Evolutionary conservation across 768 basidiomycete species (phyloP).

Genomic region (Tephrocybe sp.): DNA sequence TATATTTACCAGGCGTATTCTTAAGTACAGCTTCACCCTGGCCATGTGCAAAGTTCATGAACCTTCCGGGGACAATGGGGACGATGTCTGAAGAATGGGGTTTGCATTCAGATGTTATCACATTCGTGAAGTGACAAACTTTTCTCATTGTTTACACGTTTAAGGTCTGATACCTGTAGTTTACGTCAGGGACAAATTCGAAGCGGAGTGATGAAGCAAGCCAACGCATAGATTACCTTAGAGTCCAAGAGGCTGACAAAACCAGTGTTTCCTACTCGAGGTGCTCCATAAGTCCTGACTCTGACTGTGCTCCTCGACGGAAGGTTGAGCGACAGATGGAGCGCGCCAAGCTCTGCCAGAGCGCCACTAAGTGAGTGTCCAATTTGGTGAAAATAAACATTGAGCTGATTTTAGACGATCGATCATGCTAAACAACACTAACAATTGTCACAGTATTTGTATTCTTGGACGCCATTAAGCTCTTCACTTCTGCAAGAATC

Average conservation of each 20-base stretch:
- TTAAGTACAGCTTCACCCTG: constrained; percentile 59
- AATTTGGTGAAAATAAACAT: constrained; percentile 24
- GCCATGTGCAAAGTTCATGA: constrained; percentile 49
- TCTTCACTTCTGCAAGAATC: constrained; percentile 45
- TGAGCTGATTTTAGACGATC: neutral
- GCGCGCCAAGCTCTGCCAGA: constrained; percentile 49
- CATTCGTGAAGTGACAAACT: constrained; percentile 15
- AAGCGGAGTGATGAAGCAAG: neutral
- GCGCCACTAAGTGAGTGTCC: constrained; percentile 56
- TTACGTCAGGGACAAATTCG: neutral
- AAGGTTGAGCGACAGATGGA: constrained; percentile 49
- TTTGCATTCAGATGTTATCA: neutral
- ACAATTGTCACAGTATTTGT: constrained; percentile 43
- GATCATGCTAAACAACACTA: constrained; percentile 7
- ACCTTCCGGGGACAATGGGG: constrained; percentile 57
- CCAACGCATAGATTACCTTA: constrained; percentile 26
- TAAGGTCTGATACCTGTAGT: constrained; percentile 34
- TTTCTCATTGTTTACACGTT: constrained; percentile 39
- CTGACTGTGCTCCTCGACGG: constrained; percentile 39
- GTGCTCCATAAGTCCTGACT: constrained; percentile 48
- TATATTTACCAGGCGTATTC: too few relatives aligned
- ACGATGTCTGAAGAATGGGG: constrained; percentile 34
- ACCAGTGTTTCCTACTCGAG: constrained; percentile 51
- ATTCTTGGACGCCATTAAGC: constrained; percentile 34
- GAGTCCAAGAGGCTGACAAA: constrained; percentile 52